These are phyloP conservation scores for Lathyrus aphaca DNA, from an alignment of 306 rosid genomes.

Conservation along the genomic window DNA sequence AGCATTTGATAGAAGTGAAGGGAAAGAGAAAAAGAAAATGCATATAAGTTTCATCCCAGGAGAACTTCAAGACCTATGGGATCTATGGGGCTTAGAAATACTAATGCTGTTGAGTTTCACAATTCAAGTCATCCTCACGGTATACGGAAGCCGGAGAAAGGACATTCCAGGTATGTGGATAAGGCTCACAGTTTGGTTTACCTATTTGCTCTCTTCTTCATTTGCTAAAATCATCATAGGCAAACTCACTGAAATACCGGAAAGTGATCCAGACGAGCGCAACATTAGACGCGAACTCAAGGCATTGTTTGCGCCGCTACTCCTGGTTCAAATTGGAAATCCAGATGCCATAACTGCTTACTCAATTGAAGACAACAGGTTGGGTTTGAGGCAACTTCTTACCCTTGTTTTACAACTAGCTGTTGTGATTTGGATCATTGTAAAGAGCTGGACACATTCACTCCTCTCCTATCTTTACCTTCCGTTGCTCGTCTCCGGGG, in stretches of 20 bases:
- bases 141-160: slow-evolving; percentile 61
- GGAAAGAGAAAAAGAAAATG: slow-evolving; percentile 29
- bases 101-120: slow-evolving; percentile 54
- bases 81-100: slow-evolving; percentile 55
- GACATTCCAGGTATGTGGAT: slow-evolving; percentile 55
- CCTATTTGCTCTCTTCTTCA: slow-evolving; percentile 57
- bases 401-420: slow-evolving; percentile 56
- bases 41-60: slow-evolving; percentile 48
- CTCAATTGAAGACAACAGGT: slow-evolving; percentile 63
- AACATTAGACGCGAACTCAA: slow-evolving; percentile 49
- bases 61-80: slow-evolving; percentile 48
- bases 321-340: slow-evolving; percentile 67
- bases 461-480: slow-evolving; percentile 57
- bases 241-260: slow-evolving; percentile 61
- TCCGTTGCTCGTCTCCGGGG: slow-evolving; percentile 56
- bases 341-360: slow-evolving; percentile 73
- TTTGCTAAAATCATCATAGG: slow-evolving; percentile 57
- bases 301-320: slow-evolving; percentile 61
- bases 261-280: slow-evolving; percentile 45
- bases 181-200: slow-evolving; percentile 59
- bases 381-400: slow-evolving; percentile 61
- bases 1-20: slow-evolving; percentile 34
- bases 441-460: slow-evolving; percentile 63
- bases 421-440: slow-evolving; percentile 54
- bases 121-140: slow-evolving; percentile 56